Evolutionary conservation across 2,329 filamentous ascomycete species (phyloP).

Genomic region (Talaromyces sp.): DNA sequence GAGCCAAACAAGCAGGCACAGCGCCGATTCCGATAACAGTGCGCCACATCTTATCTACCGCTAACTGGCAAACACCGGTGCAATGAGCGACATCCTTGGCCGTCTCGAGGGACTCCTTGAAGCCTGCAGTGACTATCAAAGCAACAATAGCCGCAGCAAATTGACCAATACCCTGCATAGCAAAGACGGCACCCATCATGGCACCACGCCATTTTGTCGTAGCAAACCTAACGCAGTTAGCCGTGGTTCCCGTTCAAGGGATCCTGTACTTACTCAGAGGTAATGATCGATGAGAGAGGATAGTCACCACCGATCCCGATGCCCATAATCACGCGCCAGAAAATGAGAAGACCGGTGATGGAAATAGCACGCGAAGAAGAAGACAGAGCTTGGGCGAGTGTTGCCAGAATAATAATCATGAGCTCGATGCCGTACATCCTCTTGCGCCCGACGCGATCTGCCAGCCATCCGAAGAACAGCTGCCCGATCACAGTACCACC

Average conservation of each 20-base stretch:
- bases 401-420: constrained; percentile 78
- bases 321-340: constrained; percentile 81
- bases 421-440: constrained; percentile 83
- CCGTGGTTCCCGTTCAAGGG: background rate
- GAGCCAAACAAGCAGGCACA: constrained; percentile 75
- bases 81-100: constrained; percentile 60
- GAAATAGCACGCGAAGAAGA: constrained; percentile 65
- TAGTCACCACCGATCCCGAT: constrained; percentile 82
- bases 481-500: constrained; percentile 83
- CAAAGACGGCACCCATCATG: constrained; percentile 86
- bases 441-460: constrained; percentile 77
- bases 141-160: constrained; percentile 74
- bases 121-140: constrained; percentile 72
- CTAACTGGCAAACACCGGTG: constrained; percentile 64
- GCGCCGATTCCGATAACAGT: constrained; percentile 79
- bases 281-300: constrained; percentile 79
- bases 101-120: constrained; percentile 63
- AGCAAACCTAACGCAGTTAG: constrained; percentile 61
- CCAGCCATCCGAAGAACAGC: constrained; percentile 75
- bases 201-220: constrained; percentile 83
- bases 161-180: constrained; percentile 85
- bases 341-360: constrained; percentile 62
- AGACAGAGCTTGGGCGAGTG: constrained; percentile 70
- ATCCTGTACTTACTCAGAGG: constrained; percentile 62
- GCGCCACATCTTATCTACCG: constrained; percentile 88